Base-by-base conservation (phyloP, 345 rosid species). In the Nephelium lappaceum region DNA sequence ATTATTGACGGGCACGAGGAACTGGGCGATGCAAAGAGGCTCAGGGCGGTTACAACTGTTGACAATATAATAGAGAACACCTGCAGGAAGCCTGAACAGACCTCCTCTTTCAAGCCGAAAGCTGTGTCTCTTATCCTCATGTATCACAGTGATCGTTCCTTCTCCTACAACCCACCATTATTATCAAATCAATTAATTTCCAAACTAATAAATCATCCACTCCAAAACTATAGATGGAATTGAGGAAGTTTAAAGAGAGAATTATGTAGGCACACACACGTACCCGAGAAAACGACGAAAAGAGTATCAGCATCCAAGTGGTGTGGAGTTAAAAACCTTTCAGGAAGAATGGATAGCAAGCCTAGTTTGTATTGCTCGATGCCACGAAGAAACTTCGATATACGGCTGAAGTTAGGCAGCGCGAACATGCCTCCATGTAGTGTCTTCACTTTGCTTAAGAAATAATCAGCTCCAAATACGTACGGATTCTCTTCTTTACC, bases 251-350 rank as follows among this genome's bases (percentile, higher is more conserved):
- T 31, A 31, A 31, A 1, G 36, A 31, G 36, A 31, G 36, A 31
- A 31, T 31, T 31, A 31, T 31, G 36, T 31, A 31, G 36, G 36
- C 36, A 31, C 36, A 3, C 36, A 2, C 36, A 66, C 67, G 27
- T 74, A 78, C 92, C 91, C 71, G 75, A 45, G 18, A 78, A 75
- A 15, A 89, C 84, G 49, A 86, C 57, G 69, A 84, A 25, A 61
- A 89, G 36, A 15, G 42, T 78, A 8, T 88, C 84, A 42, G 90
- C 85, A 71, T 91, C 95, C 63, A 63, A 75, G 58, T 89, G 90
- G 57, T 36, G 67, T 5, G 89, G 90, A 23, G 77, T 58, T 0
- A 84, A 21, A 23, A 88, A 85, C 11, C 85, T 71, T 19, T 81
- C 71, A 8, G 91, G 89, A 63, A 82, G 74, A 6, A 82, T 82